A percentile compares a stretch with the other conserved stretches of the same genome.
phyloP scores from a whole-genome alignment of 345 rosid species.

The Pistacia vera region DNA sequence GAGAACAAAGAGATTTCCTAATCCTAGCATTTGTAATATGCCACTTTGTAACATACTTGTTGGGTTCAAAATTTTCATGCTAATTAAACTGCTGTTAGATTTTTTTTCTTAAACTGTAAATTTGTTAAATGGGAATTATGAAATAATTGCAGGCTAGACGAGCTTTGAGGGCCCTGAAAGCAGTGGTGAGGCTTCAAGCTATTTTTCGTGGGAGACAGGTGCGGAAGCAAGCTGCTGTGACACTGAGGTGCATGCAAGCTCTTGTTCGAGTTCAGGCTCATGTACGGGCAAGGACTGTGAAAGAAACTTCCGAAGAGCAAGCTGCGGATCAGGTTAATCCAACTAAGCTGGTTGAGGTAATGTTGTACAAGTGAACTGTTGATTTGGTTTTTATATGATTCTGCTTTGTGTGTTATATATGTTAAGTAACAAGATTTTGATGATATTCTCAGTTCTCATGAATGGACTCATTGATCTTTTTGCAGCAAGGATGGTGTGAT shows the following conservation, averaged over 20 bases:
- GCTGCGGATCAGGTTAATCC: conserved; percentile 43
- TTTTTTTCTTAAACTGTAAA: neutral
- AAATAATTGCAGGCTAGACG: conserved; percentile 64
- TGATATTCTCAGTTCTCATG: neutral
- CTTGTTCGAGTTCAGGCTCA: conserved; percentile 88
- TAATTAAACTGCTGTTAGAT: neutral
- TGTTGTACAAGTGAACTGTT: neutral
- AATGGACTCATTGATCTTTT: conserved; percentile 5
- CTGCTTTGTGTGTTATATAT: neutral
- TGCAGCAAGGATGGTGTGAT: conserved; percentile 77
- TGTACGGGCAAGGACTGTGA: conserved; percentile 55
- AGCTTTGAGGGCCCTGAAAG: conserved; percentile 83
- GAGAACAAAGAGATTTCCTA: neutral
- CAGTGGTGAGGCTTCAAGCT: conserved; percentile 91
- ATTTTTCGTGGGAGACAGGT: conserved; percentile 83
- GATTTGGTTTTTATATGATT: neutral
- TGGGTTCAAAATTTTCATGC: conserved; percentile 14
- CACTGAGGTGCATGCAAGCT: conserved; percentile 96
- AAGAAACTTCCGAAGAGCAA: conserved; percentile 42
- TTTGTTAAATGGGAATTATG: neutral
- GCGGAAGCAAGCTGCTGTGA: conserved; percentile 88
- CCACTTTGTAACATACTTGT: neutral
- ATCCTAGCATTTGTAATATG: neutral
- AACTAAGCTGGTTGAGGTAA: conserved; percentile 76
- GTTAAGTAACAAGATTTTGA: too few species aligned